These are phyloP conservation scores for Gastrodia elata DNA, from an alignment of 106 monocot species.

Conservation along the genomic window DNA sequence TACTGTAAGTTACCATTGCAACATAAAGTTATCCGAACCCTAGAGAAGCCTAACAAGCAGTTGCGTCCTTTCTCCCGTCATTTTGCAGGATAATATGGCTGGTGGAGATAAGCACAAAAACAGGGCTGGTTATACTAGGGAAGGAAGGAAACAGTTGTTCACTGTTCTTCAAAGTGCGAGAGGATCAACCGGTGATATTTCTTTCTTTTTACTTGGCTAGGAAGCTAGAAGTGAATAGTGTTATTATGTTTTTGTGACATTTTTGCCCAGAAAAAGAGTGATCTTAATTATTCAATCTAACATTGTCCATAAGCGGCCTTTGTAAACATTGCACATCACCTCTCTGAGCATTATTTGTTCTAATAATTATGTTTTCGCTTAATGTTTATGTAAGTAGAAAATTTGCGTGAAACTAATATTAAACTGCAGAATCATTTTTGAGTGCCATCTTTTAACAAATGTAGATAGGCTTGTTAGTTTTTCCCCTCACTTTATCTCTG, in stretches of 20 bases:
- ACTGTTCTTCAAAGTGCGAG: conserved; percentile 92
- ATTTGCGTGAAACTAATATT: background rate
- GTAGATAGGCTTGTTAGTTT: background rate
- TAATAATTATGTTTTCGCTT: background rate
- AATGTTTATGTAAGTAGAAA: background rate
- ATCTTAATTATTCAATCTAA: background rate
- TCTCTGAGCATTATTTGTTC: background rate
- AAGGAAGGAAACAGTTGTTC: conserved; percentile 93
- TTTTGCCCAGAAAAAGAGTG: background rate
- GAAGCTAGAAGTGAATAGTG: background rate
- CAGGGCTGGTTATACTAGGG: conserved; percentile 78
- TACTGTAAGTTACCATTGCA: conserved; percentile 35
- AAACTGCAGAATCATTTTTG: background rate
- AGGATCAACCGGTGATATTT: conserved; percentile 73
- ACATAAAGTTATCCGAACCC: background rate
- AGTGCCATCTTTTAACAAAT: background rate
- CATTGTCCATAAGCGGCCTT: background rate
- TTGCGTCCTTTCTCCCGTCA: background rate
- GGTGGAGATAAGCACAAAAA: conserved; percentile 54
- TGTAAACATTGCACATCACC: background rate
- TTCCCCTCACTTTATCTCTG: background rate
- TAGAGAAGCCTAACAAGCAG: background rate
- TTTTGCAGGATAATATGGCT: conserved; percentile 42
- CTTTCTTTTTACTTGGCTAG: background rate
- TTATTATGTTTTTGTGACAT: background rate